These are phyloP conservation scores for Eruca vesicaria DNA, from an alignment of 441 rosid species.

Conservation along the genomic window DNA sequence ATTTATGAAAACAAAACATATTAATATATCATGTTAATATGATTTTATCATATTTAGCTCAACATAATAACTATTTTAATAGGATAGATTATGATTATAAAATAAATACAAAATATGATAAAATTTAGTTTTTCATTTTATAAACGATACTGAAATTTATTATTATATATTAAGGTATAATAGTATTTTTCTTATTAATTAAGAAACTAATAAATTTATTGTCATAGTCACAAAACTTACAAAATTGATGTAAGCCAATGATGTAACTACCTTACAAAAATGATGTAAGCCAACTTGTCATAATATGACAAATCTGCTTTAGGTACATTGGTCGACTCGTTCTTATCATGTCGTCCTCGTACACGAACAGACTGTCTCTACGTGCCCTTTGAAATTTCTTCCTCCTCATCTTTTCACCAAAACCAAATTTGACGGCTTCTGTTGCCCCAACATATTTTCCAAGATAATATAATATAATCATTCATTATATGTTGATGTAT, in stretches of 20 bases:
- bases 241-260: background rate
- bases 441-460: background rate
- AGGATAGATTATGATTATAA: too few species aligned
- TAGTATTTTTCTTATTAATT: too few species aligned
- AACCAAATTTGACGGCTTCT: conserved; percentile 9
- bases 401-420: background rate
- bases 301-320: conserved; percentile 14
- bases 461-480: background rate
- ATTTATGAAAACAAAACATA: too few species aligned
- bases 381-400: conserved; percentile 15
- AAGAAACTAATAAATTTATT: too few species aligned
- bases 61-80: too few species aligned
- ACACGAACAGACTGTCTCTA: conserved; percentile 11
- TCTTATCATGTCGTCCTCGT: background rate
- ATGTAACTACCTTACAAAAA: background rate
- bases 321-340: conserved; percentile 14
- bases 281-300: conserved; percentile 24
- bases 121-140: too few species aligned
- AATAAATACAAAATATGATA: too few species aligned
- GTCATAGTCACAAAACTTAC: background rate
- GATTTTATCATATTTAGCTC: too few species aligned
- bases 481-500: background rate
- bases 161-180: too few species aligned
- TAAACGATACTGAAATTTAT: too few species aligned
- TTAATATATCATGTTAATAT: too few species aligned